Evolutionary conservation across 2,329 filamentous ascomycete genomes (phyloP), one percentile per base, ranked within the genome.

Genomic region (Apiospora aurea): DNA sequence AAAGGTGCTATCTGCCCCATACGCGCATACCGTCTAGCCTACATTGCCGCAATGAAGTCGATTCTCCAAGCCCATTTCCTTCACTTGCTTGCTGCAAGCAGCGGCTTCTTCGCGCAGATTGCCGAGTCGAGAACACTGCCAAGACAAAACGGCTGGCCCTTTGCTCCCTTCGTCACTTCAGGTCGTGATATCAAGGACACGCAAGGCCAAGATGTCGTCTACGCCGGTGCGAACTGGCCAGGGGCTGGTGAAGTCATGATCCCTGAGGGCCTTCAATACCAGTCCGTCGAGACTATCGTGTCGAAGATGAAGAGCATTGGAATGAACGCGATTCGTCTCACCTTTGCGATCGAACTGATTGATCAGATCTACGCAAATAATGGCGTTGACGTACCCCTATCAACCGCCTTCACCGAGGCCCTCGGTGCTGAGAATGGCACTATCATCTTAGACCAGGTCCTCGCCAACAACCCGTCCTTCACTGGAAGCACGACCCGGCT

Each of bases 241-340:
- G 90, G 88, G 0, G 86, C 87, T 4, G 85, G 85, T 44, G 89
- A 91, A 46, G 84, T 87, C 13, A 91, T 92, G 89, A 83, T 92
- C 0, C 90, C 89, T 0, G 90, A 92, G 75, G 90, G 90, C 2
- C 84, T 92, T 0, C 90, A 92, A 76, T 90, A 90, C 78, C 85
- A 87, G 46, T 91, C 89, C 0, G 83, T 92, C 57, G 82, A 84
- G 47, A 81, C 80, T 2, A 89, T 92, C 41, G 86, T 91, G 0
- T 80, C 84, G 0, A 86, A 86, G 78, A 85, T 91, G 75, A 90
- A 89, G 75, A 84, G 84, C 71, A 76, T 91, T 1, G 89, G 89
- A n/a, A 88, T 92, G 84, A 92, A 92, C 75, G 86, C 87, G 0
- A 85, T 92, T 43, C 88, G 90, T 0, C 80, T 92, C 14, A 91